Evolutionary conservation across 306 rosid species (phyloP).

Genomic region (Citrullus colocynthis): DNA sequence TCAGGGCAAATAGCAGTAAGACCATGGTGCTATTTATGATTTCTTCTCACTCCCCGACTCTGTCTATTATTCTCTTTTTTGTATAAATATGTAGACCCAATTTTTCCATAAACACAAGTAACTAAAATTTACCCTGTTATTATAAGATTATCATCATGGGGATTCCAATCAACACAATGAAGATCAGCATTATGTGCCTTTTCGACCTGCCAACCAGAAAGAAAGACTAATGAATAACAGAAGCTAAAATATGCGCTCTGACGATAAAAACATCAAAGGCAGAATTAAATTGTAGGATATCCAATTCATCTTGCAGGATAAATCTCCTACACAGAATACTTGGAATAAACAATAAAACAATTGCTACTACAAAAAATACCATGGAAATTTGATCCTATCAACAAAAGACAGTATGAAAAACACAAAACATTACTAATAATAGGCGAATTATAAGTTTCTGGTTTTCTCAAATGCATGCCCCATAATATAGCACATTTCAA

Average conservation of each 20-base stretch:
- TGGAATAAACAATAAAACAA: not conserved
- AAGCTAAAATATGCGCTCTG: not conserved
- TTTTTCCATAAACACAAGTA: not conserved
- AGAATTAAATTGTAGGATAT: not conserved
- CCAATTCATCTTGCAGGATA: not conserved
- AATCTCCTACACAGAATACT: not conserved
- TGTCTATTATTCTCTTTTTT: not conserved
- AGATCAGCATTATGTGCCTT: constrained; percentile 96
- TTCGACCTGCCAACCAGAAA: constrained; percentile 57
- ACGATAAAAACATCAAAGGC: not conserved
- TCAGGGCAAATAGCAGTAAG: not conserved
- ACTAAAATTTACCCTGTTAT: constrained; percentile 9
- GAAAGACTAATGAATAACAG: not conserved
- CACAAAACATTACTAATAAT: not conserved
- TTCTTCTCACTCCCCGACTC: not conserved
- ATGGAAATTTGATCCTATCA: not conserved
- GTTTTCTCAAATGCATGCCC: not conserved
- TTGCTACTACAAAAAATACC: not conserved
- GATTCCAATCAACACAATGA: constrained; percentile 99
- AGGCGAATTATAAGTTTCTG: not conserved
- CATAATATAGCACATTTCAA: not conserved
- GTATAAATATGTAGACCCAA: not conserved
- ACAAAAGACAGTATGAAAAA: not conserved
- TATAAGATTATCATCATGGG: constrained; percentile 56
- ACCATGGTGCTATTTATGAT: not conserved